These are phyloP conservation scores for Paraglomus brasilianum DNA, from an alignment of 192 early-diverging fungal genomes.

Conservation along the genomic window DNA sequence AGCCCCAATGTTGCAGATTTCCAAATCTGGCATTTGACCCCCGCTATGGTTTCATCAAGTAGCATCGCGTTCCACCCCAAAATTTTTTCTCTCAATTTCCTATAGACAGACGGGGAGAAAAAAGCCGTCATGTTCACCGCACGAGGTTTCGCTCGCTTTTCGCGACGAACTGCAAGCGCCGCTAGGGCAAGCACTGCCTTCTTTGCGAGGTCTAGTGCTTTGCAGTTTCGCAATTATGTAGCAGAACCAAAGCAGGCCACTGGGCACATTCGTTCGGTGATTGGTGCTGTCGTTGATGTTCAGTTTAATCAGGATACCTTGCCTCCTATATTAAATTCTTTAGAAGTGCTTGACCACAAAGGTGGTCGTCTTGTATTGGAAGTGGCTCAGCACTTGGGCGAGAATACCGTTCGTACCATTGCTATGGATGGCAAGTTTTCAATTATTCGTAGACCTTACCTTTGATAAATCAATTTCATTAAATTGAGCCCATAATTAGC, in stretches of 20 bases:
- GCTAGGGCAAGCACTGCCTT: neutral
- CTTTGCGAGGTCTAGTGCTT: neutral
- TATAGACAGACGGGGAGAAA: no score
- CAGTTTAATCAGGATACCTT: slow-evolving; percentile 89
- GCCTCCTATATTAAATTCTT: slow-evolving; percentile 94
- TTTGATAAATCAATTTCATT: neutral
- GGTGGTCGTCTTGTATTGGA: slow-evolving; percentile 88
- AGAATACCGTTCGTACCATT: slow-evolving; percentile 98
- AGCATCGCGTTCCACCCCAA: no score
- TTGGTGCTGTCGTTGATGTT: slow-evolving; percentile 98
- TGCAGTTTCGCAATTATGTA: neutral
- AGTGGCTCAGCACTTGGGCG: slow-evolving; percentile 95
- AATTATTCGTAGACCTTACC: neutral
- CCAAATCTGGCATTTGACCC: no score
- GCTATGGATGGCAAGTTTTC: slow-evolving; percentile 93
- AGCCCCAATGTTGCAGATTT: no score
- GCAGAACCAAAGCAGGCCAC: neutral
- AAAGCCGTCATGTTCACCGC: no score
- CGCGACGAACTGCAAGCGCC: no score
- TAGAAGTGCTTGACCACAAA: slow-evolving; percentile 80
- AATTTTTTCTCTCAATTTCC: no score
- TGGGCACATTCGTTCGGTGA: slow-evolving; percentile 89
- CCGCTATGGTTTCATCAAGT: no score
- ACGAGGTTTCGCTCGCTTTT: no score
- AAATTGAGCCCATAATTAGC: neutral